These are phyloP conservation scores for Fomitopsis pinicola DNA, from an alignment of 1,284 basidiomycete species.

Conservation along the genomic window DNA sequence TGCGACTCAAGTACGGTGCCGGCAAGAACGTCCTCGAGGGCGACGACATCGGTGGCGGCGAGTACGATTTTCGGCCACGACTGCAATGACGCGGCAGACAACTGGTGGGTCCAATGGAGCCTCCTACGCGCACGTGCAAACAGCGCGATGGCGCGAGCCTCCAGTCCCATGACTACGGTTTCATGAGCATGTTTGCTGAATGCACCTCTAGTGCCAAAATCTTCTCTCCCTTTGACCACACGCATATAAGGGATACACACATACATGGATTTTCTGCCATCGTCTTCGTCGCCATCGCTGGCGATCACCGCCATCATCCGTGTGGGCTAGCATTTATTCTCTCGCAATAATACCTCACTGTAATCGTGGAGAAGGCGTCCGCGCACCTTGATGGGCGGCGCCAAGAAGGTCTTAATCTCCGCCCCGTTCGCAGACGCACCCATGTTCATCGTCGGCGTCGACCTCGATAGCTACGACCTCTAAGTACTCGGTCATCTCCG, in stretches of 20 bases:
- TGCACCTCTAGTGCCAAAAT: background rate
- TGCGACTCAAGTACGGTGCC: constrained; percentile 35
- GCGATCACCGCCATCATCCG: background rate
- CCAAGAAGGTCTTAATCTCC: constrained; percentile 99
- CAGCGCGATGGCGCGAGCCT: background rate
- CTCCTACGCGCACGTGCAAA: constrained; percentile 27
- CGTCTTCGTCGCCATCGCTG: background rate
- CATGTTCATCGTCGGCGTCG: constrained; percentile 97
- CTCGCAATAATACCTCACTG: background rate
- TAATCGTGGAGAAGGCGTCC: constrained; percentile 65
- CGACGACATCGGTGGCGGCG: constrained; percentile 20
- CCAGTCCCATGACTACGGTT: background rate
- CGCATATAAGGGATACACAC: background rate
- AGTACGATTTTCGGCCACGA: constrained; percentile 30
- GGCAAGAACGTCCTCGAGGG: constrained; percentile 33
- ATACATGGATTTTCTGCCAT: background rate
- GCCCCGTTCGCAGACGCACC: constrained; percentile 98
- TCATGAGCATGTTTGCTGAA: background rate
- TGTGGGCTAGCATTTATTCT: background rate
- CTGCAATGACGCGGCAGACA: constrained; percentile 33
- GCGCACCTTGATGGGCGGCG: constrained; percentile 98
- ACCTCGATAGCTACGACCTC: constrained; percentile 93
- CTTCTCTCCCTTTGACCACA: background rate
- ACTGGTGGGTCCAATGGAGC: constrained; percentile 36
- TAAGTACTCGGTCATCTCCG: constrained; percentile 93